Evolutionary conservation across 441 rosid genomes (phyloP).

Genomic region (Croton laevigatus): DNA sequence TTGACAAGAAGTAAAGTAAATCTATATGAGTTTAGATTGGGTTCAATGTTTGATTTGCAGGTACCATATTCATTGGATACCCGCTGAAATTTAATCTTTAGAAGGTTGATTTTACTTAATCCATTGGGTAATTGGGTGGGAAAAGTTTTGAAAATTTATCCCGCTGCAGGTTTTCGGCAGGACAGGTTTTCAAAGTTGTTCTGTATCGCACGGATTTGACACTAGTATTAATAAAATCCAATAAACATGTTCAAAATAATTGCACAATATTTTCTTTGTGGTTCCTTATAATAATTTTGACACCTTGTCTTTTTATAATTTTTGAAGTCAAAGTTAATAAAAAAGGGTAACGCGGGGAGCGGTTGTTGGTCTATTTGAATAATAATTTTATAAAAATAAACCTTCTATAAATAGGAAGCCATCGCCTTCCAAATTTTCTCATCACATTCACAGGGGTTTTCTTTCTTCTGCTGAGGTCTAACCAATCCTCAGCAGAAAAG

Average conservation of each 20-base stretch:
- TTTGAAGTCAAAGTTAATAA: neutral
- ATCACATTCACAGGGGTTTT: conserved; percentile 28
- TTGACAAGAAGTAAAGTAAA: too few species aligned
- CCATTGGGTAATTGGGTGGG: too few species aligned
- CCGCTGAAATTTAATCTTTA: too few species aligned
- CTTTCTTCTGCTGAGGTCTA: conserved; percentile 46
- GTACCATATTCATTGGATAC: too few species aligned
- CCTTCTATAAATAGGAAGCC: conserved; percentile 29
- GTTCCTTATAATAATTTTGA: neutral
- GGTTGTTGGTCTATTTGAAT: conserved; percentile 13
- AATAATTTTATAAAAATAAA: neutral
- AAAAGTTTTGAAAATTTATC: too few species aligned
- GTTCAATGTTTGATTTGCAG: too few species aligned
- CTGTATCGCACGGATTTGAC: too few species aligned
- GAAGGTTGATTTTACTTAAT: too few species aligned
- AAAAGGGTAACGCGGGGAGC: conserved; percentile 9
- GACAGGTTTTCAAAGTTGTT: too few species aligned
- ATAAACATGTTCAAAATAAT: neutral
- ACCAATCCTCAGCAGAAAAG: conserved; percentile 42
- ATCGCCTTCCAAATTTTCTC: conserved; percentile 11
- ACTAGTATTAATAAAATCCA: neutral
- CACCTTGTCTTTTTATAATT: neutral
- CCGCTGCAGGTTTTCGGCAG: too few species aligned
- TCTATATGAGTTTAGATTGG: too few species aligned
- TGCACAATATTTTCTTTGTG: neutral